phyloP scores from a whole-genome alignment of 441 rosid genomes.

The Populus trichocarpa region DNA sequence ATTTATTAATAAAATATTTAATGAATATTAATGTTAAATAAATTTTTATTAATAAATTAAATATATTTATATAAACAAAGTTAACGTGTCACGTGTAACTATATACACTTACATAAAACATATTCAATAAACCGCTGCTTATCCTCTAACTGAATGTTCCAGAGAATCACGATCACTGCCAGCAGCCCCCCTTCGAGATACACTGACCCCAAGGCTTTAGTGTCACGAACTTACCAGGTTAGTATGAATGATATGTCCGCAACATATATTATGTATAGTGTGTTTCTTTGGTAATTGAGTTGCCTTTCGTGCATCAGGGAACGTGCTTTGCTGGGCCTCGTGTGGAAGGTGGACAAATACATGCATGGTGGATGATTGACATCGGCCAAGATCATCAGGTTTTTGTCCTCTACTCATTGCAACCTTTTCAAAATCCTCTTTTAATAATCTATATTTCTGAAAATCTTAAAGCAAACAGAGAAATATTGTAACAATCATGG shows the following conservation, averaged over 20 bases:
- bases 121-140: neutral
- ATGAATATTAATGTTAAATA: too few relatives aligned
- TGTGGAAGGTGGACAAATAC: constrained; percentile 59
- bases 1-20: too few relatives aligned
- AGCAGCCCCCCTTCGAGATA: constrained; percentile 89
- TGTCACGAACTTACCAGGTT: constrained; percentile 87
- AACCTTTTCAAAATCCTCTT: neutral
- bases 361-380: constrained; percentile 96
- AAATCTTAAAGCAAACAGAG: too few relatives aligned
- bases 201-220: constrained; percentile 89
- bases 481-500: too few relatives aligned
- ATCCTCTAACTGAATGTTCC: constrained; percentile 25
- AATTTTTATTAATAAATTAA: too few relatives aligned
- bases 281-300: neutral
- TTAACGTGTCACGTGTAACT: too few relatives aligned
- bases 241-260: neutral
- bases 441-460: neutral
- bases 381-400: constrained; percentile 96
- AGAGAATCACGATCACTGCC: constrained; percentile 70
- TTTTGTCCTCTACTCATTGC: neutral
- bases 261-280: neutral
- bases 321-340: constrained; percentile 87
- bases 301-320: constrained; percentile 43
- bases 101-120: too few relatives aligned
- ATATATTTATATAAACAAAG: too few relatives aligned